Base-by-base conservation (phyloP, 2,329 filamentous ascomycete species). In the Hypoxylon sp. region DNA sequence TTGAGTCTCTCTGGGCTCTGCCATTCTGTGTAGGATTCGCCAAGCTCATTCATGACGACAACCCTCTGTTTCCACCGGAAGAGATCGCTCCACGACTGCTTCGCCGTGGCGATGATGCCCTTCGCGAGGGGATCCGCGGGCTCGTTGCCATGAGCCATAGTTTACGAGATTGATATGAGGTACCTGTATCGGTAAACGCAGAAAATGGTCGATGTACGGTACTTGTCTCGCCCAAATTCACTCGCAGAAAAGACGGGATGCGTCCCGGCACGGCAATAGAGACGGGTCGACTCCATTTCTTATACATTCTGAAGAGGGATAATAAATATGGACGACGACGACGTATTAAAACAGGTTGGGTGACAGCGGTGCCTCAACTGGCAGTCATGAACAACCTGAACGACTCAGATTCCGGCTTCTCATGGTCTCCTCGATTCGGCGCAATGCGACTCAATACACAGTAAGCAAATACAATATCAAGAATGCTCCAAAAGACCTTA, bases 41-140 rank as follows among this genome's bases (percentile, higher is more conserved):
- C 88, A 66, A 81, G 78, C 24, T 85, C 82, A 63, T 88, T 89
- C 51, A 77, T 82, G 55, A 89, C 79, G 33, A 88, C 83, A 9
- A 90, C 86, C 57, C 89, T 83, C 75, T 91, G 87, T 73, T 89
- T 87, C 88, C 88, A 92, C 66, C 79, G 81, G 78, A 90, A 89
- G 58, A 91, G 82, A 66, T 91, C 88, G 9, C 73, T 72, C 65
- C 82, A 79, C 29, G 83, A 79, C 70, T 91, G 88, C 69, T 83
- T 88, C 9, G 86, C 85, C 0, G 86, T 88, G 23, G 88, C 79
- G 33, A 86, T 60, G 46, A 85, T 81, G 37, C 89, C 89, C 73
- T 84, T 85, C 27, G 87, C 86, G 56, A 91, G 72, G 17, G 87
- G 86, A 62, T 90, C 88, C 50, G 88, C 88, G 3, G 60, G 61